Conservation (phyloP, 805 yeast genomes). For the Candida ortonii region DNA sequence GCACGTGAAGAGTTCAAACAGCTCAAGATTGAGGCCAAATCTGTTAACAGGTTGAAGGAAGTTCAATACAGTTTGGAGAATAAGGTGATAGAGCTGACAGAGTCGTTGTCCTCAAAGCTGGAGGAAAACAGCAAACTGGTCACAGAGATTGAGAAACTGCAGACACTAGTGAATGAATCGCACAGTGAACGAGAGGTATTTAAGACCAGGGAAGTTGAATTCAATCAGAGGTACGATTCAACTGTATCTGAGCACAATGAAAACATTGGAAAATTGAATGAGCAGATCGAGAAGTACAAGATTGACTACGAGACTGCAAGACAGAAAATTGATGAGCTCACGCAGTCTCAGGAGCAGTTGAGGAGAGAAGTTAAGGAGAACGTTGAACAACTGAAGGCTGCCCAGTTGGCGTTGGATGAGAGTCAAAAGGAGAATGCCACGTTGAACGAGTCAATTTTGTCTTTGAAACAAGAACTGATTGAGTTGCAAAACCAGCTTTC, state of each 20-base stretch:
- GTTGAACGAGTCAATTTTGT: conserved; percentile 58
- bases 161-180: conserved; percentile 51
- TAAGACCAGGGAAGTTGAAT: conserved; percentile 53
- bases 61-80: conserved; percentile 92
- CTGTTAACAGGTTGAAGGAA: conserved; percentile 85
- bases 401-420: conserved; percentile 56
- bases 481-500: conserved; percentile 32
- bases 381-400: conserved; percentile 57
- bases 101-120: conserved; percentile 71
- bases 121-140: conserved; percentile 77
- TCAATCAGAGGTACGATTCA: conserved; percentile 43
- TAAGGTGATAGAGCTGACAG: conserved; percentile 95
- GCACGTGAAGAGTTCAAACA: conserved; percentile 65
- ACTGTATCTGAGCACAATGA: conserved; percentile 47
- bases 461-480: conserved; percentile 42
- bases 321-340: conserved; percentile 55
- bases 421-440: conserved; percentile 65
- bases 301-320: conserved; percentile 57
- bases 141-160: conserved; percentile 55
- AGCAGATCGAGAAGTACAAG: conserved; percentile 54
- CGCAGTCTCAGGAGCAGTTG: conserved; percentile 58
- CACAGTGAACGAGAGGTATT: conserved; percentile 50
- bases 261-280: conserved; percentile 49
- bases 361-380: conserved; percentile 62
- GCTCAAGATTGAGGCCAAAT: conserved; percentile 84